These are phyloP conservation scores for Triangularia setosa DNA, from an alignment of 2,329 filamentous ascomycete genomes.

Conservation along the genomic window DNA sequence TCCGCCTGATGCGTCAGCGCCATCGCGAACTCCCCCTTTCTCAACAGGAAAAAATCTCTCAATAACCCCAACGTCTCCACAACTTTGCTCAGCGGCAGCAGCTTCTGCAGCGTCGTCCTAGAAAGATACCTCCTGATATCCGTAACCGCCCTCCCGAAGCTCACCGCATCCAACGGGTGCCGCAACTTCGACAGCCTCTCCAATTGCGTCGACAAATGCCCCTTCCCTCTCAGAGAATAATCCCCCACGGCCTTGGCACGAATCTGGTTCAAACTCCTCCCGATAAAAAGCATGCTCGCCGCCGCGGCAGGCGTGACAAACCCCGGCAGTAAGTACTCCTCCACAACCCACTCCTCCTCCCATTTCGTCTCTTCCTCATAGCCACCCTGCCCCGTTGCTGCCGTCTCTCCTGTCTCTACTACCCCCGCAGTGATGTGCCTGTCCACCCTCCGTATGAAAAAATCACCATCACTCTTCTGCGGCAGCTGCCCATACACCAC, in stretches of 20 bases:
- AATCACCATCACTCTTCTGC: conserved; percentile 73
- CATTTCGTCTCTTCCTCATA: neutral
- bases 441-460: conserved; percentile 65
- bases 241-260: conserved; percentile 47
- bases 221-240: conserved; percentile 48
- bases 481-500: conserved; percentile 83
- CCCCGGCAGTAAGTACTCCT: conserved; percentile 63
- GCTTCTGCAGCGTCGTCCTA: conserved; percentile 74
- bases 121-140: conserved; percentile 79
- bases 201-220: conserved; percentile 65
- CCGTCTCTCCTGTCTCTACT: conserved; percentile 32
- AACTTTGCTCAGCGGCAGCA: conserved; percentile 74
- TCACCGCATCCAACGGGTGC: conserved; percentile 69
- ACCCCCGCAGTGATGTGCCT: conserved; percentile 30
- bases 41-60: conserved; percentile 81
- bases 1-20: conserved; percentile 83
- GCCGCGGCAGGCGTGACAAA: conserved; percentile 75
- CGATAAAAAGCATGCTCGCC: conserved; percentile 83
- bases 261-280: conserved; percentile 82
- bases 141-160: conserved; percentile 67
- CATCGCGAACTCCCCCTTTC: conserved; percentile 86
- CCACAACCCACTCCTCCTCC: conserved; percentile 53
- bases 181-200: conserved; percentile 62
- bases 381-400: neutral
- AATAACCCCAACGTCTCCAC: conserved; percentile 73